phyloP scores from a whole-genome alignment of 352 stramenopile species.

The Phytophthora crassamura region DNA sequence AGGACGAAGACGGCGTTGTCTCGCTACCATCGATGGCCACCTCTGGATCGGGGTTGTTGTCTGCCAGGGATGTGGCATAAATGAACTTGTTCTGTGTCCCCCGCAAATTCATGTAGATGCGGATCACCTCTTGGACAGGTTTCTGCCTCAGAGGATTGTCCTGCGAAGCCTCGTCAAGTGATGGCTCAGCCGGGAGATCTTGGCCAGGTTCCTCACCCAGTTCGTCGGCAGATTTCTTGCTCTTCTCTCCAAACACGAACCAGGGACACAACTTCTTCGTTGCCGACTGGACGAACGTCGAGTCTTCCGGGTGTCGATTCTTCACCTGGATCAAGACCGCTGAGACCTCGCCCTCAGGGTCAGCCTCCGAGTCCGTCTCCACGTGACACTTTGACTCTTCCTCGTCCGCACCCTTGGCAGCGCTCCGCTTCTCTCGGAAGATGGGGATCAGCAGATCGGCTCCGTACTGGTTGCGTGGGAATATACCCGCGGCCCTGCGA shows the following conservation, averaged over 20 bases:
- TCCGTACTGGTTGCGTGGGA: not conserved
- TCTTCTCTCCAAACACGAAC: slow-evolving; percentile 22
- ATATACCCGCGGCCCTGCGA: not conserved
- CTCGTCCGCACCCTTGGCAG: no score
- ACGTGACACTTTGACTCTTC: no score
- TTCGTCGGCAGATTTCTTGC: no score
- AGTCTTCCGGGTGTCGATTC: slow-evolving; percentile 1
- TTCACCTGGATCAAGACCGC: slow-evolving; percentile 20
- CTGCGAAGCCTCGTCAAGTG: no score
- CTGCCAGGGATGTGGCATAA: not conserved
- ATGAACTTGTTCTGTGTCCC: slow-evolving; percentile 18
- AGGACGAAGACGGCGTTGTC: no score
- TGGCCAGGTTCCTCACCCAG: no score
- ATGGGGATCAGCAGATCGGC: not conserved
- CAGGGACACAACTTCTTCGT: slow-evolving; percentile 11
- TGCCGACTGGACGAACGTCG: not conserved
- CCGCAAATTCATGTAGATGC: slow-evolving; percentile 27
- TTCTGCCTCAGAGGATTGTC: not conserved
- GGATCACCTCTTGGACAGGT: slow-evolving; percentile 10
- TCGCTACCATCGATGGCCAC: no score
- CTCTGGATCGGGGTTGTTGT: not conserved
- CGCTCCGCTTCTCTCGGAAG: no score
- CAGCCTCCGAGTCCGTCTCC: no score
- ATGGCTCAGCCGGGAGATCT: no score
- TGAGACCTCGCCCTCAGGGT: slow-evolving; percentile 11